phyloP scores from a whole-genome alignment of 768 basidiomycete genomes.

The Russula dissimulans region DNA sequence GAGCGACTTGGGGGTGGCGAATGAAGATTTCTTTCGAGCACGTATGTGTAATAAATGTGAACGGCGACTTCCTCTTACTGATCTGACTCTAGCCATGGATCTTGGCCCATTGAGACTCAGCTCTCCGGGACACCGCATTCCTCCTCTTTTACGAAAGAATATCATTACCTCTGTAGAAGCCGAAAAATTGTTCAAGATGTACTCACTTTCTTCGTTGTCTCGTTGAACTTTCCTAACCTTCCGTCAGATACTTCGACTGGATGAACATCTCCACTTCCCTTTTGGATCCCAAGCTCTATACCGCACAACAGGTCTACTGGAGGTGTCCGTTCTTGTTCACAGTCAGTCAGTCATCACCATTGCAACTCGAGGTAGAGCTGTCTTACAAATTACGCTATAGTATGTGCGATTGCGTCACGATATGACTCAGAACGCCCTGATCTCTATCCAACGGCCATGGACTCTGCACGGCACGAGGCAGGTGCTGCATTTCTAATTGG shows the following conservation, averaged over 20 bases:
- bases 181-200: conserved; percentile 20
- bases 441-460: conserved; percentile 62
- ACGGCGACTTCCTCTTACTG: not conserved
- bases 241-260: conserved; percentile 40
- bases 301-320: conserved; percentile 69
- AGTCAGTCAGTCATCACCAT: conserved; percentile 52
- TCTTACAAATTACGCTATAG: conserved; percentile 28
- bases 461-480: conserved; percentile 66
- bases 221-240: not conserved
- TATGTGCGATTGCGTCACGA: conserved; percentile 83
- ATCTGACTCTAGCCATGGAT: conserved; percentile 4
- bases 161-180: conserved; percentile 20
- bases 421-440: conserved; percentile 61
- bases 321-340: conserved; percentile 91
- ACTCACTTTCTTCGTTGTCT: not conserved
- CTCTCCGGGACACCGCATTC: conserved; percentile 12
- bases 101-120: conserved; percentile 7
- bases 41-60: conserved; percentile 4
- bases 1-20: conserved; percentile 42
- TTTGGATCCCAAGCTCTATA: conserved; percentile 77
- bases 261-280: conserved; percentile 79
- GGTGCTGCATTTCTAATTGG: conserved; percentile 67
- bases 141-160: conserved; percentile 15
- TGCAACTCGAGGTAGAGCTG: not conserved
- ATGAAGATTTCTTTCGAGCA: conserved; percentile 55